A percentile compares a stretch with the other conserved stretches of the same genome.
phyloP scores from a whole-genome alignment of 78 protist genomes.

The Bodo saltans region DNA sequence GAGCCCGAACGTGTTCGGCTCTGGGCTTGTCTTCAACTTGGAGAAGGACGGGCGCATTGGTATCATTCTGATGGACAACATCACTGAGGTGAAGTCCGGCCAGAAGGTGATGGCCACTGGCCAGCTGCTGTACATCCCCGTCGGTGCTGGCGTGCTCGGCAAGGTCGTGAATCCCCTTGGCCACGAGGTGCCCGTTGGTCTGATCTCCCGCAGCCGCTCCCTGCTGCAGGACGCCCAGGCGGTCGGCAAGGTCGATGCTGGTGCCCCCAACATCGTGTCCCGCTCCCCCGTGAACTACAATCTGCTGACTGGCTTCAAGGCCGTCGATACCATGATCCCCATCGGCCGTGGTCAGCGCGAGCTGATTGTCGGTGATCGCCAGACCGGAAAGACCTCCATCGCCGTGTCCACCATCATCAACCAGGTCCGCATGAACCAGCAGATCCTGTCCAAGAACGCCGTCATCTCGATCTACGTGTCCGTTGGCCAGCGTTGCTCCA shows the following conservation, averaged over 20 bases:
- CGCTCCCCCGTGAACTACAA: slow-evolving; percentile 72
- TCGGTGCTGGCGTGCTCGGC: slow-evolving; percentile 28
- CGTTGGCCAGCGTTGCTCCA: slow-evolving; percentile 73
- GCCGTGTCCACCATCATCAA: slow-evolving; percentile 66
- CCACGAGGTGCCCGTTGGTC: slow-evolving; percentile 33
- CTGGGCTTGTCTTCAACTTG: slow-evolving; percentile 38
- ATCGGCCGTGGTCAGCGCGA: slow-evolving; percentile 82
- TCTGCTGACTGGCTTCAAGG: slow-evolving; percentile 72
- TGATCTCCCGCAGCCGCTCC: slow-evolving; percentile 47
- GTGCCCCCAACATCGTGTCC: slow-evolving; percentile 72
- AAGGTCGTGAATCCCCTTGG: slow-evolving; percentile 29
- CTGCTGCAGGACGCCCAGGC: neutral
- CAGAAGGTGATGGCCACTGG: slow-evolving; percentile 24
- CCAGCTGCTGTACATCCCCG: slow-evolving; percentile 25
- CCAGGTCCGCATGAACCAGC: slow-evolving; percentile 57
- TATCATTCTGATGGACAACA: slow-evolving; percentile 25
- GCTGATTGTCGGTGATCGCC: slow-evolving; percentile 76
- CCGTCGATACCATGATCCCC: slow-evolving; percentile 75
- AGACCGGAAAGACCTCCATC: slow-evolving; percentile 76
- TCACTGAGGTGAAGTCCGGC: slow-evolving; percentile 11
- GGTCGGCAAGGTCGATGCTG: slow-evolving; percentile 48
- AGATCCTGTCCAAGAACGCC: slow-evolving; percentile 40
- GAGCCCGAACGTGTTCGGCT: neutral
- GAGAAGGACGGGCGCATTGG: slow-evolving; percentile 29
- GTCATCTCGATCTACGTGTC: slow-evolving; percentile 66